Conservation (phyloP, 345 rosid genomes). For the Boechera divaricarpa region DNA sequence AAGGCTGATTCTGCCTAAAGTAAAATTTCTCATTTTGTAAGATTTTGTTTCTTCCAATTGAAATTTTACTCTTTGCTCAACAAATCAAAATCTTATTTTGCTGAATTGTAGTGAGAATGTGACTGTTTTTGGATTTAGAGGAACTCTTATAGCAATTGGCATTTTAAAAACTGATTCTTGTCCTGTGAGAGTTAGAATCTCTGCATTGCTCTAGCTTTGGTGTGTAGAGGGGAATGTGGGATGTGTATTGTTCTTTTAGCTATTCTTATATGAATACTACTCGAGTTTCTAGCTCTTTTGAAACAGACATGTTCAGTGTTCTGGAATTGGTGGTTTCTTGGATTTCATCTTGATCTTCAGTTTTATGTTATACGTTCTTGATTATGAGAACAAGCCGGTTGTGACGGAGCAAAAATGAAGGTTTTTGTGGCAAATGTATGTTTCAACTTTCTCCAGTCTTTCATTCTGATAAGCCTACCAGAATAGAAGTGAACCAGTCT, state of each 20-base stretch:
- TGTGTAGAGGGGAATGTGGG: background rate
- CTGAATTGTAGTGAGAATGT: too few relatives aligned
- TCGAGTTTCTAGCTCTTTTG: background rate
- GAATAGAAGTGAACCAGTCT: background rate
- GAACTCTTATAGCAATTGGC: too few relatives aligned
- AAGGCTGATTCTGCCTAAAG: slow-evolving; percentile 15
- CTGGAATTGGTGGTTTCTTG: background rate
- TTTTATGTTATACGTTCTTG: background rate
- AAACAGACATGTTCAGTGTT: background rate
- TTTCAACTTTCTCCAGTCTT: too few relatives aligned
- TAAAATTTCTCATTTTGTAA: background rate
- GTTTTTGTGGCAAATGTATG: background rate
- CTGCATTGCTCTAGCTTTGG: background rate
- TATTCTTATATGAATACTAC: background rate
- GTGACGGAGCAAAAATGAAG: background rate
- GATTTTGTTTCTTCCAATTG: background rate
- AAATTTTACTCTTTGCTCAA: background rate
- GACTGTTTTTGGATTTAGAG: too few relatives aligned
- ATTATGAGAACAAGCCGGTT: background rate
- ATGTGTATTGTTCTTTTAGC: background rate
- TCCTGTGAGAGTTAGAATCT: background rate
- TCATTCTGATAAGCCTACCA: background rate
- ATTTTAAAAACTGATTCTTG: background rate
- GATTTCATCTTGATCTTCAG: too few relatives aligned
- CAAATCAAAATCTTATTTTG: background rate